Percentiles rank a stretch among this genome's conserved stretches.
These are phyloP conservation scores for Globisporangium alternatum DNA, from an alignment of 352 stramenopile genomes.

Conservation along the genomic window DNA sequence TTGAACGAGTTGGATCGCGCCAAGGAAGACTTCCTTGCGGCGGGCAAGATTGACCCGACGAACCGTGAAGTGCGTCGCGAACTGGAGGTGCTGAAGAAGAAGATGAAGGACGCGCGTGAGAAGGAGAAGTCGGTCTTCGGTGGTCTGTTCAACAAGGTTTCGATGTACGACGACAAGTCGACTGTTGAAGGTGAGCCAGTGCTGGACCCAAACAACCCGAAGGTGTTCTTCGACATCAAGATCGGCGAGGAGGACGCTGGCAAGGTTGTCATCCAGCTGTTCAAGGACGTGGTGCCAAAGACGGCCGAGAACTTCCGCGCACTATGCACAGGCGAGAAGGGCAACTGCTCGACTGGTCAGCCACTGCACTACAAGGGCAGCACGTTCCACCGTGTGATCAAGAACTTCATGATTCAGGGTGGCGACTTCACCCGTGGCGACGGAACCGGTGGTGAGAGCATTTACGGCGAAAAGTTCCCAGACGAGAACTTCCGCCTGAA, in stretches of 20 bases:
- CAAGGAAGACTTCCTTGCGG: constrained; percentile 85
- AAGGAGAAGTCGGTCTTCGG: constrained; percentile 97
- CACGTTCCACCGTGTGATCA: constrained; percentile 97
- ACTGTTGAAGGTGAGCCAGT: constrained; percentile 53
- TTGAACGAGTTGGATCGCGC: constrained; percentile 83
- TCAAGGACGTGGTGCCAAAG: constrained; percentile 94
- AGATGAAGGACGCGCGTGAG: constrained; percentile 89
- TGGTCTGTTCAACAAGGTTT: constrained; percentile 94
- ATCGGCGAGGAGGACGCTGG: constrained; percentile 88
- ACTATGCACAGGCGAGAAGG: constrained; percentile 98
- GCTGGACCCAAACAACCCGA: constrained; percentile 89
- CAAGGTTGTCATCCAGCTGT: constrained; percentile 95
- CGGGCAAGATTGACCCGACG: constrained; percentile 71
- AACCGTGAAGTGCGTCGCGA: constrained; percentile 84
- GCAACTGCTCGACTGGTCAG: constrained; percentile 72
- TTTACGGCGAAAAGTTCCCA: constrained; percentile 92
- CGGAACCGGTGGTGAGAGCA: constrained; percentile 94
- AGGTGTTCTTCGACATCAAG: constrained; percentile 98
- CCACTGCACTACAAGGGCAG: constrained; percentile 98
- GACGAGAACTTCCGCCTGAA: constrained; percentile 99
- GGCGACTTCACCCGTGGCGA: constrained; percentile 96
- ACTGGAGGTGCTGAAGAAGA: constrained; percentile 76
- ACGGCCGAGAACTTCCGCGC: constrained; percentile 98
- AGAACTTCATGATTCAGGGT: constrained; percentile 93
- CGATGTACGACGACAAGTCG: constrained; percentile 98